Base-by-base conservation (phyloP, 2,329 filamentous ascomycete species). In the Fusarium nematophilum region DNA sequence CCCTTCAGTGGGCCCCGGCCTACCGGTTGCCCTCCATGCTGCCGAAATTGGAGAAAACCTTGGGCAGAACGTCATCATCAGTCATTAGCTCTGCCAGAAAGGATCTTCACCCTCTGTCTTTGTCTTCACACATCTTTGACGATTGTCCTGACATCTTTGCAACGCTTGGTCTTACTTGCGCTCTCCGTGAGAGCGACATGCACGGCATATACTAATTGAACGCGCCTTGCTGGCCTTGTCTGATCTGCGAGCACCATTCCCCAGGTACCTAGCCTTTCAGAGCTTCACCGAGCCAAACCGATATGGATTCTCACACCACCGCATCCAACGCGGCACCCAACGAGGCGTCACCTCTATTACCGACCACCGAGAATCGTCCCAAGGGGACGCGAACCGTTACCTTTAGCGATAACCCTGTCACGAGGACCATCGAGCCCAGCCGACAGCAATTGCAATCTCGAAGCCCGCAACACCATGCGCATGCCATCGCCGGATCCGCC, bases 351-450 rank as follows among this genome's bases (percentile, higher is more conserved):
- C 76, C 76, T 46, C 65, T 78, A 7, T 68, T 78, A 6, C 64
- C 66, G 25, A 69, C 69, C n/a, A 53, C 70, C 34, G 70, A 73
- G 30, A 47, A 58, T 33, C 79, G 79, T 14, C 74, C 78, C 9
- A 81, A 78, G 57, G 78, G 81, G 13, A 69, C 79, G 44, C 85
- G 90, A 63, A 90, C 81, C 66, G 91, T 94, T 69, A 93, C 90
- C 11, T 93, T 94, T 80, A 91, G 91, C 71, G 83, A 89, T 5
- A 87, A 89, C 60, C 85, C 86, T 30, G 83, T 87, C 38, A 81
- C 84, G n/a, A 81, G 83, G 59, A 87, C 85, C 14, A 83, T 88
- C 67, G 83, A 85, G 64, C 80, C 82, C 15, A 79, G 81, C 14
- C 61, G 64, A 39, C 64, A 62, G 49, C 57, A 64, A 62, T 57